Base-by-base conservation (phyloP, 306 rosid genomes). In the Coriaria nepalensis region DNA sequence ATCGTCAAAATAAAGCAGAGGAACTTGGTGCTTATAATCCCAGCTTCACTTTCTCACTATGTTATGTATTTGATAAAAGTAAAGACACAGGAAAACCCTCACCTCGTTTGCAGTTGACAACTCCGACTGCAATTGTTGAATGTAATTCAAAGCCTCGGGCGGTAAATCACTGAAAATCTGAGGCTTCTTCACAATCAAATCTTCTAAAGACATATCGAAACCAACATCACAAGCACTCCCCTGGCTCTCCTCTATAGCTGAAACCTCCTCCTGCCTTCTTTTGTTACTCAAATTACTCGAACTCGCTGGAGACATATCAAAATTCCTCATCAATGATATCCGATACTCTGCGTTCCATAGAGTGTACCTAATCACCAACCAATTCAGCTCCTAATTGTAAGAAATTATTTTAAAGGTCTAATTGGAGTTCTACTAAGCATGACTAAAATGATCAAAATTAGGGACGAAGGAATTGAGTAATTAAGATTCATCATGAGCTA, bases 331-430 rank as follows among this genome's bases (percentile, higher is more conserved):
- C 73, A 90, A 55, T 33, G 88, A 83, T 63, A 81, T 62, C 66
- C 98, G 71, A 65, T 90, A 90, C 73, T 85, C 98, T 5, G 87
- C 98, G 59, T 80, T 90, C 98, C 98, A 90, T 37, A 90, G 67
- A 6, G 98, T 90, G 61, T 85, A 90, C 77, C 98, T 90, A 56
- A 49, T 37, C 46, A 59, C 10, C 47, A 64, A 34, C 47, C 36
- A 49, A 49, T 44, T 8, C 10, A 11, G 5, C 20, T 4, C n/a
- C 41, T 10, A 59, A 44, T 5, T 52, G 20, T 10, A 9, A 40
- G 37, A 2, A 45, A 59, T 40, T 41, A 33, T 43, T 36, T 2
- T 33, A 11, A 33, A 41, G 7, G 13, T 29, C 20, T 41, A 41
- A 29, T 20, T 20, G 29, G 29, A 20, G 3, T 20, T 20, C 29